Evolutionary conservation across 768 basidiomycete species (phyloP), one percentile per base, ranked within the genome.

Genomic region (Leccinum pellstonianum): DNA sequence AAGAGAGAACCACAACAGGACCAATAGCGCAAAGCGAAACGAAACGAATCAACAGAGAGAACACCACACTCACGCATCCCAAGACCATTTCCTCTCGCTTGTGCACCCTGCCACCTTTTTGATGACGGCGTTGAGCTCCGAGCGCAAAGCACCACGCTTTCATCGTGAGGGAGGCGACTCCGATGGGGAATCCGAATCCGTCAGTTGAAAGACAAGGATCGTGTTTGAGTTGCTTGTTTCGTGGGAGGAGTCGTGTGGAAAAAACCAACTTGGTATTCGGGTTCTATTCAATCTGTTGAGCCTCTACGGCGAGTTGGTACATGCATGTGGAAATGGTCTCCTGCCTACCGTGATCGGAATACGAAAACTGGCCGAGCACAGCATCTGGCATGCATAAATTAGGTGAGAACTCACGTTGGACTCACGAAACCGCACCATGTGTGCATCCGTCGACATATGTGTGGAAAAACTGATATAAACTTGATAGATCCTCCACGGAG

Each of bases 271-370:
- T 41, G 17, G 17, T n/a, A 41, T 41, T n/a, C 38, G 38, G 17
- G 17, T n/a, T n/a, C 17, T 41, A 9, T 41, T n/a, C 8, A 17
- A 43, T 19, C n/a, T 11, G 15, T 43, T 11, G 38, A 41, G 38
- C 9, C 38, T 43, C 41, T 43, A 19, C 41, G 41, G 41, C 41
- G 10, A 43, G 41, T 19, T 19, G 9, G 41, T n/a, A 15, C 38
- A 33, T 33, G 1, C 0, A 17, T 38, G 78, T 4, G 85, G 85
- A 66, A 82, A 83, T 0, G 85, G 83, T 1, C 82, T 81, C 71
- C 86, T 87, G 51, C 86, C 86, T 14, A 87, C 86, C 23, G 85
- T 86, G 62, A 87, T 84, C n/a, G 83, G 64, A 61, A 85, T 80
- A 55, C 82, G 76, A 33, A n/a, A 49, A 31, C 43, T 14, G 37